Base-by-base conservation (phyloP, 768 basidiomycete genomes). In the Kondoa malvinella region DNA sequence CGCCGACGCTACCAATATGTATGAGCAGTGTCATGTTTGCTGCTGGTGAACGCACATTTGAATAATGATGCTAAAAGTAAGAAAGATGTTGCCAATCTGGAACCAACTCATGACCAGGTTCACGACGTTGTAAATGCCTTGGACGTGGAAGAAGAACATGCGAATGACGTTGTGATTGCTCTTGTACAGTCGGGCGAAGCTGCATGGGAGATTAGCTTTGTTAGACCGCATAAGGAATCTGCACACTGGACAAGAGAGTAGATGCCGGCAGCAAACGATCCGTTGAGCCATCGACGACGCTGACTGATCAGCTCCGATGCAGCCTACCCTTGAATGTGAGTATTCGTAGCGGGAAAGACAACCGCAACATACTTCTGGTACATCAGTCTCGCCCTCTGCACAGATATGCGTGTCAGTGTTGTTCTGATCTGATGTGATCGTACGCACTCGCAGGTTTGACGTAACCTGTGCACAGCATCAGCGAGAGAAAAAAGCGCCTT, bases 71-170 rank as follows among this genome's bases (percentile, higher is more conserved):
- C 57, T 50, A 67, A 74, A 74, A 2, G 71, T 73, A 25, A 74
- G 68, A 65, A 70, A 72, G 67, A 62, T 72, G 63, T 72, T 72
- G 60, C 66, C 72, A 56, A 71, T 68, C 16, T 29, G 27, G 78
- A 95, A 94, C 89, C 90, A 96, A 8, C 87, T 85, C 80, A 96
- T 92, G 72, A 92, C 72, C 68, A 96, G 80, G 32, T 83, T 86
- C 76, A 88, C 84, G 64, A 91, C 73, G 77, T 91, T 92, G 77
- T 91, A 92, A 66, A 96, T 68, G 56, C 85, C 92, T 78, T 97
- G 94, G 60, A 99, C 74, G 75, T 96, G 92, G 77, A 99, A 85
- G 81, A 96, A 91, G 80, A 97, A 87, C 87, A 97, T 89, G 75
- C 94, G 85, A 71, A 94, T 82, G 65, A 89, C 82, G 30, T 87